Evolutionary conservation across 495 filamentous ascomycete species (phyloP).

Genomic region (Aspergillus ellipticus): DNA sequence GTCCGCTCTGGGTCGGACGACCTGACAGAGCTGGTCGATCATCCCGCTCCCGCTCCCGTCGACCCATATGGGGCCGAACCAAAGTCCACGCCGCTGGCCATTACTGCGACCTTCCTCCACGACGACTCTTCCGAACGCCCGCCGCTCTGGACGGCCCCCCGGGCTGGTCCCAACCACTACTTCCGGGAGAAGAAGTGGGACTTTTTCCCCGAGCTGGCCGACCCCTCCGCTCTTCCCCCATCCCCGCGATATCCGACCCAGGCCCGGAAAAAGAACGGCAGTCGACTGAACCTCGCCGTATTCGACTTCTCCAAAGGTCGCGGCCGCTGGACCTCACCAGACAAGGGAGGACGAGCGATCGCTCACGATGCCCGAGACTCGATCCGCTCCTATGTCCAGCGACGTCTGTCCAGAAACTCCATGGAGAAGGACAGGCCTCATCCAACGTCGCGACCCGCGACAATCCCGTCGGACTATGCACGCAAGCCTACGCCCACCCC

Average conservation of each 20-base stretch:
- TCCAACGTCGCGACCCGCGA: conserved; percentile 19
- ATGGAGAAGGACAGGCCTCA: conserved; percentile 20
- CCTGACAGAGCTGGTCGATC: conserved; percentile 25
- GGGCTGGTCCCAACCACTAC: conserved; percentile 37
- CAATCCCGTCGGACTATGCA: conserved; percentile 14
- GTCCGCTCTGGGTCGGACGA: conserved; percentile 36
- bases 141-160: conserved; percentile 21
- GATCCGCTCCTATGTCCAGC: conserved; percentile 36
- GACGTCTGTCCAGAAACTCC: conserved; percentile 28
- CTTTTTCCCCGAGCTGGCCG: conserved; percentile 45
- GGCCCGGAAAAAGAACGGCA: conserved; percentile 23
- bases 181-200: conserved; percentile 50
- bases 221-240: conserved; percentile 24
- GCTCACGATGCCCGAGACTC: conserved; percentile 35
- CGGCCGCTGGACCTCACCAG: conserved; percentile 23
- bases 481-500: conserved; percentile 4
- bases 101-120: conserved; percentile 18
- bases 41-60: conserved; percentile 11
- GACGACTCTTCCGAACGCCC: conserved; percentile 29
- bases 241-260: conserved; percentile 14
- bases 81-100: conserved; percentile 11
- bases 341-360: conserved; percentile 19
- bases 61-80: conserved; percentile 11
- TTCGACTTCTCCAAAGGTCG: conserved; percentile 22
- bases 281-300: conserved; percentile 24